phyloP scores from a whole-genome alignment of 2,329 filamentous ascomycete species.

The Dactylellina drechsleri region DNA sequence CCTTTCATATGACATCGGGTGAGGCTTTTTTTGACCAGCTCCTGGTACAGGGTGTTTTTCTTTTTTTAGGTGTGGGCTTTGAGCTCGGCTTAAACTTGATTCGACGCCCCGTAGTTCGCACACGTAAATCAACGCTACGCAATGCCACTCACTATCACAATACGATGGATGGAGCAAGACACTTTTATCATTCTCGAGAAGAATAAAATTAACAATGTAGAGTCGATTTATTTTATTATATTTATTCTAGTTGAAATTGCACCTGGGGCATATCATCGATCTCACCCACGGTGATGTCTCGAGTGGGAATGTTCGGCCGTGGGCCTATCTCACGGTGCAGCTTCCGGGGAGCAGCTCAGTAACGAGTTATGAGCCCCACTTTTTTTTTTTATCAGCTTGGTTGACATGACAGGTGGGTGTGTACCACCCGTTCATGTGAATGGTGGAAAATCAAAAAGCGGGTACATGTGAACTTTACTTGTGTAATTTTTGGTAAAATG shows the following conservation, averaged over 20 bases:
- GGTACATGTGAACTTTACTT: constrained; percentile 23
- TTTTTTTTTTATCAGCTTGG: constrained; percentile 12
- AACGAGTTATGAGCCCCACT: constrained; percentile 12
- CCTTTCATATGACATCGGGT: constrained; percentile 54
- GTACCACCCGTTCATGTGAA: constrained; percentile 41
- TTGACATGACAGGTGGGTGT: not conserved
- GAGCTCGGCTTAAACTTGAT: not conserved
- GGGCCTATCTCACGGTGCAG: constrained; percentile 29
- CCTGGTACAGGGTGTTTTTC: constrained; percentile 14
- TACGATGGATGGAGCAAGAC: no score
- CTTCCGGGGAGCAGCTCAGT: not conserved
- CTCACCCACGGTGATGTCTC: constrained; percentile 7
- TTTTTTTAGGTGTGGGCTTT: constrained; percentile 15
- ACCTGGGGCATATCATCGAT: not conserved
- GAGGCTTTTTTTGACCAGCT: constrained; percentile 47
- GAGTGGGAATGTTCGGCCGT: constrained; percentile 53
- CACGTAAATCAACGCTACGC: no score
- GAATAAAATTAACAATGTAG: no score
- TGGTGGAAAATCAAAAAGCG: constrained; percentile 53
- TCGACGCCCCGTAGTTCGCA: no score
- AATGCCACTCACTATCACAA: no score
- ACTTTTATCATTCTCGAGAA: no score
- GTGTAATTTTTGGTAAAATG: constrained; percentile 43
- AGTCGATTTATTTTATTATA: constrained; percentile 12
- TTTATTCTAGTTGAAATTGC: constrained; percentile 10